Conservation (phyloP, 495 filamentous ascomycete genomes). For the Podospora fimiseda region DNA sequence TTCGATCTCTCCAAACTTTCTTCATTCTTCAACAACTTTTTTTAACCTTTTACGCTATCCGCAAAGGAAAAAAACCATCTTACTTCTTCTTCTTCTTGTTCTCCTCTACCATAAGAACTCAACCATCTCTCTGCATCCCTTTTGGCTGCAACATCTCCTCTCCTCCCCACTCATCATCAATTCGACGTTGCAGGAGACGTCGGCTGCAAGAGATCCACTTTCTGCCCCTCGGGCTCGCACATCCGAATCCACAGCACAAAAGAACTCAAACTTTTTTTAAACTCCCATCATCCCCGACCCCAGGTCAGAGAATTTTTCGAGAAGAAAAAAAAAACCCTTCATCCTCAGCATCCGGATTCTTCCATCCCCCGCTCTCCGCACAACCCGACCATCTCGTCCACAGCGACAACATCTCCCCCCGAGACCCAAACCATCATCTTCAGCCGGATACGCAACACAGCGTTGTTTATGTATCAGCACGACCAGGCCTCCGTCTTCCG, state of each 20-base stretch:
- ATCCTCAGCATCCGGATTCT: too few species aligned
- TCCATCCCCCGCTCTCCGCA: background rate
- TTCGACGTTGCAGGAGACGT: background rate
- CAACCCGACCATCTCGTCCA: conserved; percentile 3
- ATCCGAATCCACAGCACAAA: conserved; percentile 8
- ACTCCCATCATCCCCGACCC: conserved; percentile 3
- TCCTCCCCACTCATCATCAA: background rate
- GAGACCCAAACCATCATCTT: conserved; percentile 19
- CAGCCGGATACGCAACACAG: conserved; percentile 36
- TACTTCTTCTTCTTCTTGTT: background rate
- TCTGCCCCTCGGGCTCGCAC: background rate
- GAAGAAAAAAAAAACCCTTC: conserved; percentile 14
- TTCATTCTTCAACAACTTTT: background rate
- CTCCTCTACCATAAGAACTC: background rate
- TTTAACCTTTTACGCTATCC: background rate
- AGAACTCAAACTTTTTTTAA: too few species aligned
- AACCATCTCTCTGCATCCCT: background rate
- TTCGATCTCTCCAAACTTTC: background rate
- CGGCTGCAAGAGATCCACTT: background rate
- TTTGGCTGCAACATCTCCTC: background rate
- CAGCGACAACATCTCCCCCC: conserved; percentile 5
- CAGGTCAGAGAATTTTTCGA: too few species aligned
- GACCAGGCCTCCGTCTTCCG: conserved; percentile 49
- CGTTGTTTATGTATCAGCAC: conserved; percentile 56
- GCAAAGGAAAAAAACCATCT: background rate